Base-by-base conservation (phyloP, 148 eudicot genomes). In the Heliamphora exappendiculata region DNA sequence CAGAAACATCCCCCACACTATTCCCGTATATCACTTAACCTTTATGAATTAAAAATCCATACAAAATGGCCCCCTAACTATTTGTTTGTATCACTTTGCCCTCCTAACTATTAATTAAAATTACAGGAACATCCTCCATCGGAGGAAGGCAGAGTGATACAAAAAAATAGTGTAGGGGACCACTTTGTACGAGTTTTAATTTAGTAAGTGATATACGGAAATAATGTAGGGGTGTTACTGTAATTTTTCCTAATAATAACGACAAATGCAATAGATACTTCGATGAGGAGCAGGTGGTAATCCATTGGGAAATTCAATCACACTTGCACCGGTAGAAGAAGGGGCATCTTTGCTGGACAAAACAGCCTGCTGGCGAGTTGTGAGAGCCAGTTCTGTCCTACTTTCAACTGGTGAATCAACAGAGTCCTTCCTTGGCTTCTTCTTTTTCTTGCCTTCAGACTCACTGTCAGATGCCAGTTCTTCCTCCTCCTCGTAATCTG, bases 311-410 rank as follows among this genome's bases (percentile, higher is more conserved):
- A 76, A 88, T 70, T 80, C 85, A 69, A 86, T 74, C 6, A 53
- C 19, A 55, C 42, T 73, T 20, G 86, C 81, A 26, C 86, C 87
- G 69, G 80, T 72, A 41, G 55, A 77, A 53, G 84, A 77, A 83
- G 78, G 57, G 14, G 37, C 11, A 50, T 68, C 75, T 49, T 68
- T 67, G 68, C 70, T 72, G 42, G 70, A 51, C 53, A 81, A 80
- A 70, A 88, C 82, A 69, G 87, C 91, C 75, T 87, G 77, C 75
- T 82, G 81, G 53, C 91, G 88, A 17, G 88, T 88, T 20, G 84
- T 88, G 54, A 88, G 73, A 54, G 85, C 86, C 85, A 82, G 57
- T 82, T 88, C 91, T 69, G 37, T 70, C 59, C 74, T 82, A 37
- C 79, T 36, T 22, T 72, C 87, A 16, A 44, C 62, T 19, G 39